Conservation (phyloP, 2,329 filamentous ascomycete genomes). For the Fusarium pseudoanthophilum region DNA sequence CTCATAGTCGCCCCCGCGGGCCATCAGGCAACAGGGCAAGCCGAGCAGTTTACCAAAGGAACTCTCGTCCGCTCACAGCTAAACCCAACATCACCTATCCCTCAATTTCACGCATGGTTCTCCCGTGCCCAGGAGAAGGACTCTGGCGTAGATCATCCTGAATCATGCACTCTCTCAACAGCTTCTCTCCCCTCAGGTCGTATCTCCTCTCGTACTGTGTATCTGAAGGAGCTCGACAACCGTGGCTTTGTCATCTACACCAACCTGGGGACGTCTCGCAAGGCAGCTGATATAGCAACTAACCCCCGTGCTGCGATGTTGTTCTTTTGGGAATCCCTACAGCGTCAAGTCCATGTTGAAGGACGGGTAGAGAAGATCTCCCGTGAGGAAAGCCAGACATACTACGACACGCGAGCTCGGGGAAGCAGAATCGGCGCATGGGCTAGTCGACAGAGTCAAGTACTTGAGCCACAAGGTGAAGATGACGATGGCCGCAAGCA, state of each 20-base stretch:
- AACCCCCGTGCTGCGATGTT: constrained; percentile 86
- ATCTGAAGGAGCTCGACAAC: constrained; percentile 92
- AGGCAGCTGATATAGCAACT: constrained; percentile 72
- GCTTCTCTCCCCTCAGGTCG: constrained; percentile 84
- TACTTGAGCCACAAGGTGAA: constrained; percentile 63
- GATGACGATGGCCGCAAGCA: constrained; percentile 75
- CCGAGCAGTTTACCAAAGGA: constrained; percentile 77
- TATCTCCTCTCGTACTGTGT: constrained; percentile 87
- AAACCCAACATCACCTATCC: constrained; percentile 70
- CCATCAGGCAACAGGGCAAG: constrained; percentile 67
- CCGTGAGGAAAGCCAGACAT: constrained; percentile 75
- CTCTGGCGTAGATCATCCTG: constrained; percentile 75
- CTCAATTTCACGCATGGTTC: constrained; percentile 94
- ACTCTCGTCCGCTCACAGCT: constrained; percentile 72
- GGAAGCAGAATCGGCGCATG: constrained; percentile 90
- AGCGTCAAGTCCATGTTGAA: constrained; percentile 92
- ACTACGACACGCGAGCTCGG: constrained; percentile 76
- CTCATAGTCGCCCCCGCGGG: constrained; percentile 71
- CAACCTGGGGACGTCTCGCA: constrained; percentile 84
- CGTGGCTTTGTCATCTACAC: constrained; percentile 90
- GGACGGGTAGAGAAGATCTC: constrained; percentile 75
- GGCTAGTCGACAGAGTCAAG: constrained; percentile 89
- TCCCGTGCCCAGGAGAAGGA: constrained; percentile 69
- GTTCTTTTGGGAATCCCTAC: constrained; percentile 89
- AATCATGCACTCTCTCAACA: constrained; percentile 89